phyloP scores from a whole-genome alignment of 345 rosid species.

The Diplotaxis tenuifolia region DNA sequence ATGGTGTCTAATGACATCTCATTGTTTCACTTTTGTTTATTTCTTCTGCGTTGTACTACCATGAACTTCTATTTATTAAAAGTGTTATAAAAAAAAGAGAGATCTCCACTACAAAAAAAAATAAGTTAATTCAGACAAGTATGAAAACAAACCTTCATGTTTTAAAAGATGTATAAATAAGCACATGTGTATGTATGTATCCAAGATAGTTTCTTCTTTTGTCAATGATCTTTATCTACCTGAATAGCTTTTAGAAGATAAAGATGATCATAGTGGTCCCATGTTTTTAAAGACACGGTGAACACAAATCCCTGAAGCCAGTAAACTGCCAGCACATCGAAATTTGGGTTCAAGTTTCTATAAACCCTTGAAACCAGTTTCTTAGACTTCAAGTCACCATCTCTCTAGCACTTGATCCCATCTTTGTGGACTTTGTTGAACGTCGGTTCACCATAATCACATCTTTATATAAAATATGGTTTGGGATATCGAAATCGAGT shows the following conservation, averaged over 20 bases:
- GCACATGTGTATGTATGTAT: conserved; percentile 2
- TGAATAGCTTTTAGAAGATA: conserved; percentile 18
- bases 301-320: conserved; percentile 28
- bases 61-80: too few species aligned
- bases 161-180: conserved; percentile 9
- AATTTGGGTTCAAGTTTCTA: conserved; percentile 34
- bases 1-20: too few species aligned
- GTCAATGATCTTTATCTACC: conserved; percentile 23
- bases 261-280: conserved; percentile 26
- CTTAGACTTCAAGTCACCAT: conserved; percentile 30
- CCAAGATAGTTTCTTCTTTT: conserved; percentile 33
- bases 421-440: conserved; percentile 30
- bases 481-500: conserved; percentile 23
- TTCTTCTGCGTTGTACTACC: too few species aligned
- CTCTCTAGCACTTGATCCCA: conserved; percentile 32
- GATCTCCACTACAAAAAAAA: not conserved
- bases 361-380: conserved; percentile 25
- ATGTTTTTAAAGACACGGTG: conserved; percentile 29
- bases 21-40: too few species aligned
- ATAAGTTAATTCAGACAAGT: not conserved
- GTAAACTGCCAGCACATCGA: conserved; percentile 26
- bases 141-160: conserved; percentile 33
- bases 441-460: conserved; percentile 9
- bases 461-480: not conserved
- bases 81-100: too few species aligned